phyloP scores from a whole-genome alignment of 768 basidiomycete species.

The Trametopsis cervina region DNA sequence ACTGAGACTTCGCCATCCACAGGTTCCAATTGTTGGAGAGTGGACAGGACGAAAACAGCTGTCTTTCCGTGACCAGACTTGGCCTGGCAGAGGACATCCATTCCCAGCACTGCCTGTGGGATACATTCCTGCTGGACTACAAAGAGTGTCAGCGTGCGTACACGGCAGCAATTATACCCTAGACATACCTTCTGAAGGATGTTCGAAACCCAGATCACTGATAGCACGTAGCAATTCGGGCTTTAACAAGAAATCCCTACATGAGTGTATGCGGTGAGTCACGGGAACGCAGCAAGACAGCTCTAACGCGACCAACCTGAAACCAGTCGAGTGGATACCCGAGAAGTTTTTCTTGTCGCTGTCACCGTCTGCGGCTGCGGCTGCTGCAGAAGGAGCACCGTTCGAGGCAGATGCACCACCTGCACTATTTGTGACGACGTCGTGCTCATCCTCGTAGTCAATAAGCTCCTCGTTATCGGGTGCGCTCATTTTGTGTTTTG shows the following conservation, averaged over 20 bases:
- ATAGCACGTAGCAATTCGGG: conserved; percentile 96
- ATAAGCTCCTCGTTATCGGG: conserved; percentile 90
- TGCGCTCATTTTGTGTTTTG: conserved; percentile 50
- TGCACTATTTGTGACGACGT: conserved; percentile 58
- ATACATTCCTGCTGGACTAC: conserved; percentile 99
- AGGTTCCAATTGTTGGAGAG: conserved; percentile 96
- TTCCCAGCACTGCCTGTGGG: conserved; percentile 97
- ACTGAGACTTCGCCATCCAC: conserved; percentile 98
- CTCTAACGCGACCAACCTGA: conserved; percentile 54
- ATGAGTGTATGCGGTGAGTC: conserved; percentile 14
- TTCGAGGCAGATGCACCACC: conserved; percentile 39
- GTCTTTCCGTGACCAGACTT: conserved; percentile 99
- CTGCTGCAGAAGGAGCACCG: conserved; percentile 39
- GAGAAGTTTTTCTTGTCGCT: conserved; percentile 98
- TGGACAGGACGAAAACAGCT: conserved; percentile 97
- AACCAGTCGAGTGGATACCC: conserved; percentile 99
- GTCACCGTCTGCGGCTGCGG: conserved; percentile 50
- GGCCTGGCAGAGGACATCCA: conserved; percentile 99
- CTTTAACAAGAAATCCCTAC: conserved; percentile 95
- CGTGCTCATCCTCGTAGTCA: conserved; percentile 91
- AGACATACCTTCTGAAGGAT: conserved; percentile 91
- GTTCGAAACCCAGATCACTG: conserved; percentile 99
- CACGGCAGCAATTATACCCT: neutral
- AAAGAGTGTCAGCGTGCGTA: neutral
- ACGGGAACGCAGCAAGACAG: conserved; percentile 10